Percentiles rank a stretch among this genome's conserved stretches.
Evolutionary conservation across 768 basidiomycete species (phyloP).

Genomic region (Hygrophorus russula): DNA sequence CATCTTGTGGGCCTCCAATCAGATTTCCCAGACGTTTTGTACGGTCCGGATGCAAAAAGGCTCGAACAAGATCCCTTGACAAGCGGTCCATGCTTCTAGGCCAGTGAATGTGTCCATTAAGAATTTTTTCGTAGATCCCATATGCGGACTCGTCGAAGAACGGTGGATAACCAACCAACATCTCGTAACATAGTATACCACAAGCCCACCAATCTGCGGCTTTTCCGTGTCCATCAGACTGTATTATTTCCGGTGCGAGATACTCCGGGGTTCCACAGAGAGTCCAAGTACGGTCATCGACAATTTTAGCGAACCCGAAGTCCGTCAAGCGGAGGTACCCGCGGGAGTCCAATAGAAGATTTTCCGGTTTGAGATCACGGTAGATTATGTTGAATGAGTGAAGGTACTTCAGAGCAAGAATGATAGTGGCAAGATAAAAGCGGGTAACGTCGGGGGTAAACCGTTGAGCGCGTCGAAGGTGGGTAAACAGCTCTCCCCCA

Average conservation of each 20-base stretch:
- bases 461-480: constrained; percentile 84
- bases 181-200: constrained; percentile 94
- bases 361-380: constrained; percentile 97
- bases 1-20: constrained; percentile 83
- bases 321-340: constrained; percentile 95
- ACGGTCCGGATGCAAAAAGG: constrained; percentile 86
- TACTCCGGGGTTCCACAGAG: constrained; percentile 95
- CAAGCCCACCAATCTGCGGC: constrained; percentile 99
- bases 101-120: constrained; percentile 81
- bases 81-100: constrained; percentile 84
- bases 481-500: constrained; percentile 96
- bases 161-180: constrained; percentile 97
- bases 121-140: constrained; percentile 97
- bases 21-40: constrained; percentile 89
- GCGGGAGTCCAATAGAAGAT: constrained; percentile 86
- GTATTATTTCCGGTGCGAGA: constrained; percentile 96
- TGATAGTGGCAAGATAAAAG: constrained; percentile 94
- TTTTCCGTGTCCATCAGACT: constrained; percentile 95
- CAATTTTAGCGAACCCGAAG: constrained; percentile 96
- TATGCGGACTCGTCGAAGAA: constrained; percentile 92
- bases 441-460: constrained; percentile 97
- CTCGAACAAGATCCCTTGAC: constrained; percentile 79
- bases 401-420: constrained; percentile 88
- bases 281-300: constrained; percentile 97
- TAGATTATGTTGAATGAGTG: constrained; percentile 98